These are phyloP conservation scores for Fusarium agapanthi DNA, from an alignment of 2,329 filamentous ascomycete species.

Conservation along the genomic window DNA sequence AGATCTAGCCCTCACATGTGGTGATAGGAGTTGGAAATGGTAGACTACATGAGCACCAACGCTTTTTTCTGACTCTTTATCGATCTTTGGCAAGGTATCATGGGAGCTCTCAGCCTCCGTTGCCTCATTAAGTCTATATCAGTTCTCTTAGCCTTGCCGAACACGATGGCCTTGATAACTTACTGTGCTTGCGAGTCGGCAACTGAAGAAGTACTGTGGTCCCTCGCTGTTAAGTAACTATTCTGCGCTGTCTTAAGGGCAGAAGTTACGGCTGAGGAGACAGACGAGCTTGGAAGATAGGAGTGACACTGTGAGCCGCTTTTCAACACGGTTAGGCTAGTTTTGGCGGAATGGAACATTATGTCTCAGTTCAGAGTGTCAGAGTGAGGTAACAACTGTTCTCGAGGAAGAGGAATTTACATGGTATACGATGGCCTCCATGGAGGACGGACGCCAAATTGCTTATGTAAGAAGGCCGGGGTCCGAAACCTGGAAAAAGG, in stretches of 20 bases:
- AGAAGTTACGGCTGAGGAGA: background rate
- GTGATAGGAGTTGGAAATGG: background rate
- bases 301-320: background rate
- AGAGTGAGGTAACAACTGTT: background rate
- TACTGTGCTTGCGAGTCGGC: background rate
- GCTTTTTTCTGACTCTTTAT: background rate
- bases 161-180: background rate
- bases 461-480: background rate
- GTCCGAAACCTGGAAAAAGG: background rate
- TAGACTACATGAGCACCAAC: background rate
- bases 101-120: background rate
- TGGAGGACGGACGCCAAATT: background rate
- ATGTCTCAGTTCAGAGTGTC: background rate
- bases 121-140: background rate
- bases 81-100: background rate
- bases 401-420: background rate
- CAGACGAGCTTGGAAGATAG: background rate
- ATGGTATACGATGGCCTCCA: background rate
- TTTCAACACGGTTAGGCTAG: background rate
- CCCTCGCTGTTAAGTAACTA: background rate
- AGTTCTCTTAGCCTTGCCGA: background rate
- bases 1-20: background rate
- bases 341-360: background rate
- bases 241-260: background rate
- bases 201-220: background rate